Evolutionary conservation across 768 basidiomycete genomes (phyloP), one percentile per base, ranked within the genome.

Genomic region (Pilatotrama ljubarskyi): DNA sequence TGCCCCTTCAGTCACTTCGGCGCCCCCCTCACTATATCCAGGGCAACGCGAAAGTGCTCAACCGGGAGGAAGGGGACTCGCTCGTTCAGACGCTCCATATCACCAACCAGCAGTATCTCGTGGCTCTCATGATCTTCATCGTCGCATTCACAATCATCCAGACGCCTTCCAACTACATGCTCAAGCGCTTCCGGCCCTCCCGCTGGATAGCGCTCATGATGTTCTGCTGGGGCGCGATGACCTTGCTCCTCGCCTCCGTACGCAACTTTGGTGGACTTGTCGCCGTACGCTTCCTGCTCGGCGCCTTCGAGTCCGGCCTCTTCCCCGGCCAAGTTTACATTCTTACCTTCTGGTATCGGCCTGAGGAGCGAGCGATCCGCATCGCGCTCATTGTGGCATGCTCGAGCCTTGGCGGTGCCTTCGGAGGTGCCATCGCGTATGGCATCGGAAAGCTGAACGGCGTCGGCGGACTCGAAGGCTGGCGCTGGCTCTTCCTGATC

Each of bases 331-430:
- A 78, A 50, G 68, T 75, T 13, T 78, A 75, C 64, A 76, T 71
- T 62, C 61, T 79, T 38, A 80, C 77, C n/a, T 77, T 78, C 63
- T 80, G 79, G 78, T 82, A 79, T 63, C 74, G 70, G 32, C 70
- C 66, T 18, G 66, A 69, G 25, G 70, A 72, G 59, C 70, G 67
- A 11, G 67, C 69, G 25, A 40, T 72, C 22, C 69, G 70, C 25
- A 68, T 69, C 29, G 66, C 69, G 18, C 55, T 74, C 38, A 71
- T 72, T 51, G 69, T 75, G 49, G 69, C 72, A 11, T 74, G 66
- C 40, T 67, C 71, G 5, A 69, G 66, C 6, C 64, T 72, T 15
- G 68, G 63, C 17, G 67, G 69, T 22, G 71, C 70, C 4, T 70
- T 69, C 46, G 74, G 74, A 4, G 74, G 74, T 26, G 68, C 72